phyloP scores from a whole-genome alignment of 495 filamentous ascomycete species.

The Aspergillus affinis region DNA sequence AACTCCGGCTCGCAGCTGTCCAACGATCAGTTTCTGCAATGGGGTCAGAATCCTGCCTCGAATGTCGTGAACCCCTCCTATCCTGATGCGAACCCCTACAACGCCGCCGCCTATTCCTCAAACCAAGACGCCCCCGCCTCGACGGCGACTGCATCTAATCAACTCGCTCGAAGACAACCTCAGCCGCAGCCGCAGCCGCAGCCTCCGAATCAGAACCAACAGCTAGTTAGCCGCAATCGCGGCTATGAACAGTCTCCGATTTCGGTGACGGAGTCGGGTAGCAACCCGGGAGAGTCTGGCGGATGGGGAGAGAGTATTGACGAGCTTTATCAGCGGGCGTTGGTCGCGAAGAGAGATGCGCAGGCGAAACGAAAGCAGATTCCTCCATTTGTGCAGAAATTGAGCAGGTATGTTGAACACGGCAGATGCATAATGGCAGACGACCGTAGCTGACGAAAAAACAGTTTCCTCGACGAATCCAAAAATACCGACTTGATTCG shows the following conservation, averaged over 20 bases:
- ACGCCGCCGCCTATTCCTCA: constrained; percentile 33
- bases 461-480: constrained; percentile 86
- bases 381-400: constrained; percentile 95
- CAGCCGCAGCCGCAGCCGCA: too few species aligned
- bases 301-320: constrained; percentile 67
- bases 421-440: background rate
- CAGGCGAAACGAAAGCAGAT: constrained; percentile 89
- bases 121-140: constrained; percentile 43
- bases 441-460: constrained; percentile 23
- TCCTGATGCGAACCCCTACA: constrained; percentile 43
- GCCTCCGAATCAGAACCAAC: constrained; percentile 52
- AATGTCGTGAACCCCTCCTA: constrained; percentile 35
- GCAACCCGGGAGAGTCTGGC: constrained; percentile 45
- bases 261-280: constrained; percentile 47
- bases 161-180: constrained; percentile 58
- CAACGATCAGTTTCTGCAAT: constrained; percentile 56
- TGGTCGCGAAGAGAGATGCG: constrained; percentile 76
- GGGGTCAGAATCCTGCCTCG: constrained; percentile 44
- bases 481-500: constrained; percentile 94
- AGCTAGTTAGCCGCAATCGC: constrained; percentile 47
- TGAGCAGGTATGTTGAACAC: constrained; percentile 75
- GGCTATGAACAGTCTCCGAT: constrained; percentile 47
- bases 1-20: constrained; percentile 42
- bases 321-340: constrained; percentile 71
- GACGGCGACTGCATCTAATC: constrained; percentile 56